Percentiles rank a stretch among this genome's conserved stretches.
Evolutionary conservation across 208 protist genomes (phyloP).

Genomic region (Tritrichomonas musculus): DNA sequence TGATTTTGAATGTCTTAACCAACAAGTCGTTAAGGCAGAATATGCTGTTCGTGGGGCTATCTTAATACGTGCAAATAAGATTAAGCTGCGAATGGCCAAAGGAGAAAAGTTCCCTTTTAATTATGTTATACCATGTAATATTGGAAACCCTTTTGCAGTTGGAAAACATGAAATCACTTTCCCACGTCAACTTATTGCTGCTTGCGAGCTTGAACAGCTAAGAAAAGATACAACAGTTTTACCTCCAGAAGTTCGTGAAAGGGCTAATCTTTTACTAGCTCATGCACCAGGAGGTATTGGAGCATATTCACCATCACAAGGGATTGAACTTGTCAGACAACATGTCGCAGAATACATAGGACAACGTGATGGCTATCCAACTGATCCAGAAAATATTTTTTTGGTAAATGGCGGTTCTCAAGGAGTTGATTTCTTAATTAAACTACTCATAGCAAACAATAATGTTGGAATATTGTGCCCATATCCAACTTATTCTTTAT

Average conservation of each 20-base stretch:
- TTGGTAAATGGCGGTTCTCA: slow-evolving; percentile 88
- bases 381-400: slow-evolving; percentile 71
- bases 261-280: slow-evolving; percentile 66
- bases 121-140: slow-evolving; percentile 92
- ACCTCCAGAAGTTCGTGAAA: slow-evolving; percentile 70
- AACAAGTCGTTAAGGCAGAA: slow-evolving; percentile 48
- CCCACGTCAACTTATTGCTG: slow-evolving; percentile 71
- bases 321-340: slow-evolving; percentile 42
- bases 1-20: neutral
- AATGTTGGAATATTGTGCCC: slow-evolving; percentile 71
- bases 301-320: slow-evolving; percentile 85
- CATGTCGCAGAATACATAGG: slow-evolving; percentile 82
- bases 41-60: slow-evolving; percentile 72
- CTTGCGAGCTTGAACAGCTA: slow-evolving; percentile 59
- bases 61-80: slow-evolving; percentile 51
- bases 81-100: slow-evolving; percentile 50
- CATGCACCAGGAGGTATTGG: slow-evolving; percentile 61
- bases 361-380: slow-evolving; percentile 63
- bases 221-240: slow-evolving; percentile 57
- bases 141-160: slow-evolving; percentile 67
- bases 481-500: slow-evolving; percentile 98
- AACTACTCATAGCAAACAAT: slow-evolving; percentile 55
- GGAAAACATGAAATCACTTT: slow-evolving; percentile 89
- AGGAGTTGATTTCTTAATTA: slow-evolving; percentile 71
- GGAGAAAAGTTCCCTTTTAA: slow-evolving; percentile 59